Base-by-base conservation (phyloP, 192 early-diverging fungal species). In the Coemansia sp. region DNA sequence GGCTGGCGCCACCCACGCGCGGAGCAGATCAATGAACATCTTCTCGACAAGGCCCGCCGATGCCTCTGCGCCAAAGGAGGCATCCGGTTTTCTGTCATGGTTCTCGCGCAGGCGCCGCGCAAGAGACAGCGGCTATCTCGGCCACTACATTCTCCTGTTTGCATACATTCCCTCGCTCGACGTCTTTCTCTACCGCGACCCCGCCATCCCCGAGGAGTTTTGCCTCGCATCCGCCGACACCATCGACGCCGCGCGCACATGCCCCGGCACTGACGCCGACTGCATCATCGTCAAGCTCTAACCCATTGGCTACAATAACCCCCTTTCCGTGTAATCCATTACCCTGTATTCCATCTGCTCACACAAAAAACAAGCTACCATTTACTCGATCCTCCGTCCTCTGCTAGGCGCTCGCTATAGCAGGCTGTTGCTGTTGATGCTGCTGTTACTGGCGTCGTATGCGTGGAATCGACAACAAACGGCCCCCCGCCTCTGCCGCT, bases 61-160 rank as follows among this genome's bases (percentile, higher is more conserved):
- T 2, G 25, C 40, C 5, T 36, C 55, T 27, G 29, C 45, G 29
- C 14, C 57, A 15, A 25, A 33, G 33, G 59, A n/a, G 13, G 10
- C 52, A 10, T 6, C 60, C 1, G 48, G 33, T 15, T 17, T 44
- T 38, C 50, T 64, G 33, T 69, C 54, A 20, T 68, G 61, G 72
- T 59, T 62, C 31, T 64, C 64, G 30, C 65, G 62, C 20, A 50
- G 64, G 6, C 65, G 69, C 9, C 60, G 31, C 9, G 50, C 65
- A 48, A 61, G 44, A n/a, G 72, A 72, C 34, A n/a, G n/a, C n/a
- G 82, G 85, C 37, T 91, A 86, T 69, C 61, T 84, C 66, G 94
- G 94, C 3, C 94, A 96, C 70, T 96, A 92, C 63, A 87, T 96
- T 27, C 72, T 92, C 36, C 79, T 96, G n/a, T 87, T 94, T 41